These are phyloP conservation scores for Globisporangium spiculum DNA, from an alignment of 352 stramenopile genomes.

Conservation along the genomic window DNA sequence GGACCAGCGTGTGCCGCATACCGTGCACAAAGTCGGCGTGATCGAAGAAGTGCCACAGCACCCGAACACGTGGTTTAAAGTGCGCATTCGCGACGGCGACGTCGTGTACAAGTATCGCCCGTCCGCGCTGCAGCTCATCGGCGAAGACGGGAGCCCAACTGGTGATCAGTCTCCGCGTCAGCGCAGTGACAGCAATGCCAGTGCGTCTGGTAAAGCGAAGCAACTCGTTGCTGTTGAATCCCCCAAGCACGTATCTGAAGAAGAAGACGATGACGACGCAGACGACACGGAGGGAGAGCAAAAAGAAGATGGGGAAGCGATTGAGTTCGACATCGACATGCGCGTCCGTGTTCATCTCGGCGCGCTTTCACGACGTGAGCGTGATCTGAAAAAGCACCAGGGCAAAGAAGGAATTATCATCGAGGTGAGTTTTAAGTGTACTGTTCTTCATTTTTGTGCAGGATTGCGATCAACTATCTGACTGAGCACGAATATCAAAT, in stretches of 20 bases:
- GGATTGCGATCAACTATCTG: neutral
- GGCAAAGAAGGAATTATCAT: constrained; percentile 67
- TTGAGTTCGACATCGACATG: constrained; percentile 44
- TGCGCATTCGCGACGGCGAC: constrained; percentile 77
- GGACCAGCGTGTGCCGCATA: constrained; percentile 81
- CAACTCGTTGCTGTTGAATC: constrained; percentile 15
- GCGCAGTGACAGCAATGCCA: constrained; percentile 1
- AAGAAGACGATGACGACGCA: constrained; percentile 24
- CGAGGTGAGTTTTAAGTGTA: constrained; percentile 30
- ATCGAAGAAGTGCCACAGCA: constrained; percentile 81
- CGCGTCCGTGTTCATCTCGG: constrained; percentile 55
- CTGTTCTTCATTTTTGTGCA: neutral
- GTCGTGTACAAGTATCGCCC: constrained; percentile 88
- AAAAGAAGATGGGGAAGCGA: constrained; percentile 37
- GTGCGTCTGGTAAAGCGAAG: neutral
- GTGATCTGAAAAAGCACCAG: constrained; percentile 67
- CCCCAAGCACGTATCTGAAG: constrained; percentile 23
- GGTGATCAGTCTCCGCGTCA: constrained; percentile 2
- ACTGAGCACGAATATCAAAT: neutral
- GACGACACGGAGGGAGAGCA: constrained; percentile 43
- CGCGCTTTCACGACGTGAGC: constrained; percentile 43
- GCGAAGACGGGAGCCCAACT: neutral
- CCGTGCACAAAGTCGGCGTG: constrained; percentile 70
- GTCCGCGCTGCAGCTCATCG: constrained; percentile 63
- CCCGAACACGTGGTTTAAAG: constrained; percentile 86